phyloP scores from a whole-genome alignment of 2,329 filamentous ascomycete genomes.

The Emergomyces pasteurianus region DNA sequence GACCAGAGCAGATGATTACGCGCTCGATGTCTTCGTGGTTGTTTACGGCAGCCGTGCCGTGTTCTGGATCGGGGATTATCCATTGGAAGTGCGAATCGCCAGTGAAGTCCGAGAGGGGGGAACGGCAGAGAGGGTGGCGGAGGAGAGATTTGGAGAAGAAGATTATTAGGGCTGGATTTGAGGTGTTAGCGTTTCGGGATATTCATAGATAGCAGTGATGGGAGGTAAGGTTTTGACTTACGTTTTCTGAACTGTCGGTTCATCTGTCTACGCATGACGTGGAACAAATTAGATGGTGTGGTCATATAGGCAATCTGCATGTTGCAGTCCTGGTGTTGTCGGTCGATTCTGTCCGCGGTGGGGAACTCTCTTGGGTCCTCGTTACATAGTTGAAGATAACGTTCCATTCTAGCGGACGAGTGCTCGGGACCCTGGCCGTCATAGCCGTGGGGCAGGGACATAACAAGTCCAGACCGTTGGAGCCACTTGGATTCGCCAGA shows the following conservation, averaged over 20 bases:
- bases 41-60: slow-evolving; percentile 63
- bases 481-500: slow-evolving; percentile 98
- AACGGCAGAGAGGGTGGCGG: slow-evolving; percentile 85
- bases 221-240: slow-evolving; percentile 40
- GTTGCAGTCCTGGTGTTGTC: slow-evolving; percentile 99
- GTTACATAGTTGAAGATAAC: slow-evolving; percentile 93
- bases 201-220: neutral
- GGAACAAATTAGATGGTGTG: slow-evolving; percentile 91
- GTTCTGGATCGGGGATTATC: slow-evolving; percentile 86
- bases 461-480: slow-evolving; percentile 89
- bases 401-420: slow-evolving; percentile 92
- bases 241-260: slow-evolving; percentile 98
- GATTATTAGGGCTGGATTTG: slow-evolving; percentile 61
- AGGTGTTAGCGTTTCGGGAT: slow-evolving; percentile 10
- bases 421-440: slow-evolving; percentile 98
- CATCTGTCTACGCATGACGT: slow-evolving; percentile 92
- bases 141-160: slow-evolving; percentile 98
- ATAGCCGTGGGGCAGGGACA: slow-evolving; percentile 94
- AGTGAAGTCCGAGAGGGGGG: slow-evolving; percentile 78
- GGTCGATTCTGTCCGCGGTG: slow-evolving; percentile 72
- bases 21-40: slow-evolving; percentile 79
- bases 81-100: slow-evolving; percentile 89
- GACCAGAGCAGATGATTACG: slow-evolving; percentile 86
- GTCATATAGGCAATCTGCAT: slow-evolving; percentile 98
- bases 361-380: slow-evolving; percentile 95